These are phyloP conservation scores for Stachybotrys echinatus DNA, from an alignment of 2,329 filamentous ascomycete species.

Conservation along the genomic window DNA sequence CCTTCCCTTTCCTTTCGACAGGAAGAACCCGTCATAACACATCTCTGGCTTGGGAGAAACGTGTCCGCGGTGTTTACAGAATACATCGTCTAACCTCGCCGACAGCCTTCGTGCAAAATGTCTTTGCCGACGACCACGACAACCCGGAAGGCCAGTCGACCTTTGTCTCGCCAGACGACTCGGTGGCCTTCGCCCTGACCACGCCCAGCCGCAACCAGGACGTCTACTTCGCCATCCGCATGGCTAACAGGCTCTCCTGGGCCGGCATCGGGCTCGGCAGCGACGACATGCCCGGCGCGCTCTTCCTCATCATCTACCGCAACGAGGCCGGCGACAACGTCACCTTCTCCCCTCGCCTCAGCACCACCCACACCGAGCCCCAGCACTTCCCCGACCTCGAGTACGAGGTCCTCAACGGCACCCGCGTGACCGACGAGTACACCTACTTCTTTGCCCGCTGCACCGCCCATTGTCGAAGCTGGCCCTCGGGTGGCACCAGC, in stretches of 20 bases:
- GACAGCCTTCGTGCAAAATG: neutral
- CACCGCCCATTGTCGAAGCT: constrained; percentile 43
- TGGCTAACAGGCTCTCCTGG: constrained; percentile 42
- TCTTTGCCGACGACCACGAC: constrained; percentile 17
- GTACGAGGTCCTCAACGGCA: constrained; percentile 39
- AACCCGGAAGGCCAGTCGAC: constrained; percentile 29
- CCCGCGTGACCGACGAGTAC: constrained; percentile 38
- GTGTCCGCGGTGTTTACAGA: too few relatives aligned
- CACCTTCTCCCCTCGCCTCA: constrained; percentile 50
- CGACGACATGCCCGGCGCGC: constrained; percentile 42
- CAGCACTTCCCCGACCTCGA: constrained; percentile 36
- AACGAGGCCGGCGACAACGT: constrained; percentile 40
- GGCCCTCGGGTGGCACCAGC: constrained; percentile 27
- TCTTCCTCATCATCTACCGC: constrained; percentile 52
- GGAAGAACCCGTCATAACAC: too few relatives aligned
- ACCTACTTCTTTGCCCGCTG: constrained; percentile 49
- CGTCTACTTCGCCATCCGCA: constrained; percentile 50
- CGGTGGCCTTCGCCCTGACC: constrained; percentile 44
- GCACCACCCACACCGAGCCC: constrained; percentile 47
- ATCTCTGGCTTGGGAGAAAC: too few relatives aligned
- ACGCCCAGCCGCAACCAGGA: constrained; percentile 41
- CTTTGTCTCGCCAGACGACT: constrained; percentile 37
- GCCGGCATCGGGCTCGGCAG: constrained; percentile 50
- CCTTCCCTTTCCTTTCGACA: too few relatives aligned
- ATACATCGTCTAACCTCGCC: neutral